phyloP scores from a whole-genome alignment of 164 flowering plant genomes.

The Vitis rupestris region DNA sequence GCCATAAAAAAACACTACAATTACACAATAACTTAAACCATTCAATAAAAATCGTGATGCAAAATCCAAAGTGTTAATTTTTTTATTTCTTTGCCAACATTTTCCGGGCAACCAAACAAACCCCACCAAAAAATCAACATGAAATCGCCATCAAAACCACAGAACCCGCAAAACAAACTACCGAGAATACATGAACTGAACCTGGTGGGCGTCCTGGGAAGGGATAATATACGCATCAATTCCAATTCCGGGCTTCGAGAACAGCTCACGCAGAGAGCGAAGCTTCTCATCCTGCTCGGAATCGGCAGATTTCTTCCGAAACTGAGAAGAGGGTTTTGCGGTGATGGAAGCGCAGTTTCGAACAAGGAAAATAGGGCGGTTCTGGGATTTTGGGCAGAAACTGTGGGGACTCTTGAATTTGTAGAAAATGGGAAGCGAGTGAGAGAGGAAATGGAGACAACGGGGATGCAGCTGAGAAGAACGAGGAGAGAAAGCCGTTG shows the following conservation, averaged over 20 bases:
- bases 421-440: constrained; percentile 28
- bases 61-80: too few relatives aligned
- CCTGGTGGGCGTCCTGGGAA: constrained; percentile 99
- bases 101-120: too few relatives aligned
- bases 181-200: constrained; percentile 7
- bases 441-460: constrained; percentile 30
- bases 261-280: constrained; percentile 62
- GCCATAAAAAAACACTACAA: too few relatives aligned
- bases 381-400: constrained; percentile 2
- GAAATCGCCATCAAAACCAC: background rate
- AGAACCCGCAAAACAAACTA: background rate
- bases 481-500: constrained; percentile 16
- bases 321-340: constrained; percentile 73
- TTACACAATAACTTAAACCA: too few relatives aligned
- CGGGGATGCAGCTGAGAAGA: constrained; percentile 19
- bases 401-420: constrained; percentile 24
- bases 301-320: constrained; percentile 31
- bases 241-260: constrained; percentile 66
- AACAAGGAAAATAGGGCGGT: constrained; percentile 19
- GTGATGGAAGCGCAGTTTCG: constrained; percentile 45
- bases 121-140: too few relatives aligned
- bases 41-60: too few relatives aligned
- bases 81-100: too few relatives aligned
- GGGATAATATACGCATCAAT: constrained; percentile 94
- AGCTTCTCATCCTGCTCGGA: constrained; percentile 67